phyloP scores from a whole-genome alignment of 148 eudicot species.

The Rhododendron kiyosumense region DNA sequence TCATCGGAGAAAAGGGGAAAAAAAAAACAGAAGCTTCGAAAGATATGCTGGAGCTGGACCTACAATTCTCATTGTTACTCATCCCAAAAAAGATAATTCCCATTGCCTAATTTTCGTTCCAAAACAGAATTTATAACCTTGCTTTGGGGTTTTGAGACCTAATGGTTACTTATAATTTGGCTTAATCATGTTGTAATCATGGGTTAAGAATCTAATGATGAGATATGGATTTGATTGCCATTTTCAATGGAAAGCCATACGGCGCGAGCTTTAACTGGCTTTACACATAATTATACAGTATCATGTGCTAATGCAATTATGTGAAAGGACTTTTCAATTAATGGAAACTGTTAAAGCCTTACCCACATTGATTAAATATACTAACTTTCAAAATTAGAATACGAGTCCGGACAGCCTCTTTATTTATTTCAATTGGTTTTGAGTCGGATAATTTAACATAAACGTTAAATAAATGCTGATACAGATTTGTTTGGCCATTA shows the following conservation, averaged over 20 bases:
- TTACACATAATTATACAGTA: background rate
- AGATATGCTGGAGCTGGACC: conserved; percentile 38
- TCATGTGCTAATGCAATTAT: background rate
- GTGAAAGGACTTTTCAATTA: background rate
- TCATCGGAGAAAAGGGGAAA: too few species aligned
- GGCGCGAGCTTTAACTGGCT: background rate
- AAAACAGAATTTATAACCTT: conserved; percentile 28
- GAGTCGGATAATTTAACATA: background rate
- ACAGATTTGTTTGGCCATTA: background rate
- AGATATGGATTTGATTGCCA: background rate
- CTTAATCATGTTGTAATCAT: conserved; percentile 5
- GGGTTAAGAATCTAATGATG: background rate
- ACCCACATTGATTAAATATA: background rate
- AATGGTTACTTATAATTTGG: background rate
- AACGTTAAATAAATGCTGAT: background rate
- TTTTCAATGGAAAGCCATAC: background rate
- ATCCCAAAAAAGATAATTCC: background rate
- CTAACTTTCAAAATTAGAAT: background rate
- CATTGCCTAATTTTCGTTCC: conserved; percentile 17
- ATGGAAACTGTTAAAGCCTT: background rate
- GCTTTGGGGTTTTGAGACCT: conserved; percentile 1
- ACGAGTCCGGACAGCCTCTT: too few species aligned
- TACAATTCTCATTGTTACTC: background rate
- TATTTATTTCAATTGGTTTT: too few species aligned
- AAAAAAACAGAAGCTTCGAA: conserved; percentile 15